Conservation (phyloP, 2,329 filamentous ascomycete genomes). For the Hymenoscyphus occultus region DNA sequence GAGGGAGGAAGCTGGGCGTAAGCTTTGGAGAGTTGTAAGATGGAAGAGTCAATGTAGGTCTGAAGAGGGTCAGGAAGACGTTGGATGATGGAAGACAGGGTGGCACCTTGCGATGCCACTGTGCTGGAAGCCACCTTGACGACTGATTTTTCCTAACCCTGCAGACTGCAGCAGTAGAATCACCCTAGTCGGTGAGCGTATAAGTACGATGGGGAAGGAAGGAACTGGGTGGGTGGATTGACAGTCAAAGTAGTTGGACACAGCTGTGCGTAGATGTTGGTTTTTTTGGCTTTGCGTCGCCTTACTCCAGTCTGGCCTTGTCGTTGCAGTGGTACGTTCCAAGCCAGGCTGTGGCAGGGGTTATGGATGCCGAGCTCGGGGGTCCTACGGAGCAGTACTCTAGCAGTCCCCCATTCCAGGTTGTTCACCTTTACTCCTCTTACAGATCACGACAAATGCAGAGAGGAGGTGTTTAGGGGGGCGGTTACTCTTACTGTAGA, state of each 20-base stretch:
- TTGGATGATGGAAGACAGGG: conserved; percentile 53
- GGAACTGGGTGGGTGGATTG: conserved; percentile 1
- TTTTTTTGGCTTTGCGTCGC: not conserved
- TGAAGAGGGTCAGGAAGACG: conserved; percentile 49
- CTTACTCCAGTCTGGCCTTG: not conserved
- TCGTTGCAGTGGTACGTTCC: not conserved
- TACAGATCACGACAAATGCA: not conserved
- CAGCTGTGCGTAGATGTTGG: not conserved
- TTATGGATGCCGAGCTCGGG: not conserved
- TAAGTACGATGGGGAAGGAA: not conserved
- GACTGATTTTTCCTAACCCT: conserved; percentile 22
- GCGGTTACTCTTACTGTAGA: not conserved
- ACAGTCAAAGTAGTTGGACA: not conserved
- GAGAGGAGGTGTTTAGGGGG: too few relatives aligned
- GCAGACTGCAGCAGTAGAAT: conserved; percentile 17
- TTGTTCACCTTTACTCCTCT: not conserved
- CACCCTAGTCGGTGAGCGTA: conserved; percentile 4
- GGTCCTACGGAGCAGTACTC: not conserved
- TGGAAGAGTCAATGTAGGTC: conserved; percentile 52
- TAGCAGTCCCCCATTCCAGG: too few relatives aligned
- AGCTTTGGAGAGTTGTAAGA: conserved; percentile 48
- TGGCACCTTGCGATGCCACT: conserved; percentile 61
- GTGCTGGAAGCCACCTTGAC: conserved; percentile 37
- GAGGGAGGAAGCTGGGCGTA: conserved; percentile 36
- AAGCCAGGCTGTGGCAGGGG: not conserved